phyloP scores from a whole-genome alignment of 768 basidiomycete species.

The Lactifluus subvellereus region DNA sequence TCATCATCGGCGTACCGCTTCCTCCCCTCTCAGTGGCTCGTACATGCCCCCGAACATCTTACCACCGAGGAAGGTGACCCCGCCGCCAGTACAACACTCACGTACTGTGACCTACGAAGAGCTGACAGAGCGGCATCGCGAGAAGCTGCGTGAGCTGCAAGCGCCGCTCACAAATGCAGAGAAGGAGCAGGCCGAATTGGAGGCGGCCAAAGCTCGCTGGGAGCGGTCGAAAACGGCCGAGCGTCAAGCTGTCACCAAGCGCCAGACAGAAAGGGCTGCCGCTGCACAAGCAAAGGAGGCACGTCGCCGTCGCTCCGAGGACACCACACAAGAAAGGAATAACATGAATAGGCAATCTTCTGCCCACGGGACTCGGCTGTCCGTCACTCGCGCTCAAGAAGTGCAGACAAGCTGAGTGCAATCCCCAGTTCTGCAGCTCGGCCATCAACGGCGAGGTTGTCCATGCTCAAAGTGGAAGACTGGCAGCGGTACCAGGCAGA shows the following conservation, averaged over 20 bases:
- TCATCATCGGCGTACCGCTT: constrained; percentile 18
- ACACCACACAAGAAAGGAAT: constrained; percentile 27
- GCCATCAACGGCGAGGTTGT: constrained; percentile 55
- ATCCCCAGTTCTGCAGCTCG: constrained; percentile 28
- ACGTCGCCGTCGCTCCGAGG: constrained; percentile 44
- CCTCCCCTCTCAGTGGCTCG: constrained; percentile 8
- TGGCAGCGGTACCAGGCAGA: constrained; percentile 74
- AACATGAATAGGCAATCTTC: constrained; percentile 6
- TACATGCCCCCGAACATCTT: constrained; percentile 40
- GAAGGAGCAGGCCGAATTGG: constrained; percentile 68
- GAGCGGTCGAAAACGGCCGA: constrained; percentile 70
- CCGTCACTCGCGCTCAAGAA: constrained; percentile 48
- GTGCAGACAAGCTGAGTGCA: constrained; percentile 53
- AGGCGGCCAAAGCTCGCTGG: constrained; percentile 76
- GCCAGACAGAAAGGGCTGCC: constrained; percentile 62
- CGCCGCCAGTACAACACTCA: constrained; percentile 46
- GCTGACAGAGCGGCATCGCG: constrained; percentile 76
- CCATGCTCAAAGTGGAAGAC: constrained; percentile 77
- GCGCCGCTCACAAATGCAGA: constrained; percentile 76
- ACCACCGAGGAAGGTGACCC: constrained; percentile 39
- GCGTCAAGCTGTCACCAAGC: constrained; percentile 63
- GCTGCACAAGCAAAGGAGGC: constrained; percentile 43
- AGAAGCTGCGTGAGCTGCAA: constrained; percentile 79
- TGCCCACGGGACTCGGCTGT: constrained; percentile 10
- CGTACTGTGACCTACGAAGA: constrained; percentile 83